phyloP scores from a whole-genome alignment of 352 stramenopile species.

The Globisporangium megalacanthum region DNA sequence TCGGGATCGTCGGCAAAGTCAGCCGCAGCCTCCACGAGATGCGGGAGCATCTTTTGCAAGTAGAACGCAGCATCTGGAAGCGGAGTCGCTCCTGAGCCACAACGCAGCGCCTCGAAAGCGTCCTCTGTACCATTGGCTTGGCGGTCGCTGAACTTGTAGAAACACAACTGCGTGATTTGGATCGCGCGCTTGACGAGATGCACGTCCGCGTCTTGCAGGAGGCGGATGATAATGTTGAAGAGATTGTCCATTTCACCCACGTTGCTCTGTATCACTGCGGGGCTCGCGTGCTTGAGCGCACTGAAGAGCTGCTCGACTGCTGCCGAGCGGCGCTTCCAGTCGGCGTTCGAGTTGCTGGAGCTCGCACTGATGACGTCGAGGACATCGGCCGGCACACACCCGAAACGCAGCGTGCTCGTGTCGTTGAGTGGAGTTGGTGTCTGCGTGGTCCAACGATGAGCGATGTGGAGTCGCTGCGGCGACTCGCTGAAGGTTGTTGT shows the following conservation, averaged over 20 bases:
- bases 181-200: slow-evolving; percentile 63
- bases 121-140: slow-evolving; percentile 5
- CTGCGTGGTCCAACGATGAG: too few relatives aligned
- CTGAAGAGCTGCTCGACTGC: slow-evolving; percentile 56
- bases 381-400: slow-evolving; percentile 38
- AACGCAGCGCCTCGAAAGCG: not conserved
- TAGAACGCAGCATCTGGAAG: slow-evolving; percentile 10
- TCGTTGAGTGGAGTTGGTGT: not conserved
- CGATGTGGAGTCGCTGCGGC: too few relatives aligned
- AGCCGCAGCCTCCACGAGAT: slow-evolving; percentile 47
- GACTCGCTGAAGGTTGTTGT: too few relatives aligned
- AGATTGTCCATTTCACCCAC: slow-evolving; percentile 27
- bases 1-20: slow-evolving; percentile 55
- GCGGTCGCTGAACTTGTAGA: slow-evolving; percentile 30
- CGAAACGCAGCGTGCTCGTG: slow-evolving; percentile 24
- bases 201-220: slow-evolving; percentile 63
- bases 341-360: slow-evolving; percentile 55
- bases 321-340: slow-evolving; percentile 61
- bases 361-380: slow-evolving; percentile 25
- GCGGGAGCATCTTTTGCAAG: slow-evolving; percentile 38
- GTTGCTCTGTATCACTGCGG: slow-evolving; percentile 8
- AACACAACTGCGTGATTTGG: slow-evolving; percentile 50
- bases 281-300: slow-evolving; percentile 27
- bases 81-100: not conserved
- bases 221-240: slow-evolving; percentile 35